Evolutionary conservation across 306 rosid species (phyloP), one percentile per base, ranked within the genome.

Genomic region (Pterocarpus santalinus): DNA sequence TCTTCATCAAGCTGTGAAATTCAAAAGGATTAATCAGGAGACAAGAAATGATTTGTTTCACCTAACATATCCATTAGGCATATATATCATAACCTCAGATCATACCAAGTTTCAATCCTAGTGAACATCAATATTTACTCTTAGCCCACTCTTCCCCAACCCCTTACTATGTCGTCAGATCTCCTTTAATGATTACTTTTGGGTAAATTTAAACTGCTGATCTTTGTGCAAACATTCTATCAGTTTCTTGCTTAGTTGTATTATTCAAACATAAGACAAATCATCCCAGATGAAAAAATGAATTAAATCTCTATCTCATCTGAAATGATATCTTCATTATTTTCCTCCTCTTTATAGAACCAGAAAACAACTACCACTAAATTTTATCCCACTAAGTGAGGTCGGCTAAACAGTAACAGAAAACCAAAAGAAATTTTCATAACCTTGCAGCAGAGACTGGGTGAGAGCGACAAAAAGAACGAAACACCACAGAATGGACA

Each of bases 1-100:
- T 17, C 63, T 32, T 73, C 43, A 73, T 60, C 30, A 63, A 71
- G 44, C n/a, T 11, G 4, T 16, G 58, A 66, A 65, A 79, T 33
- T 43, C 38, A 56, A 55, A 49, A n/a, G 33, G 44, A 71, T 44
- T 44, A 15, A 67, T 32, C 52, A 64, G 38, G 41, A 58, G 52
- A 65, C 32, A 35, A 17, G 67, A 57, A 73, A 57, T 15, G 22
- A 67, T 2, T 34, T 14, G 5, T 33, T 79, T 79, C 32, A 39
- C 57, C 70, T 34, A 52, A 55, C 11, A 41, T 43, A 69, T 74
- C 52, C 72, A 53, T 1, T 30, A 46, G 51, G 6, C 4, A 69
- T n/a, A 12, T n/a, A 12, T 49, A 61, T 11, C 36, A 13, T 51
- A 80, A 38, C 60, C 22, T 28, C 43, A 34, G 17, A 43, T 35